Base-by-base conservation (phyloP, 108 stramenopile genomes). In the Nitzschia putrida region DNA sequence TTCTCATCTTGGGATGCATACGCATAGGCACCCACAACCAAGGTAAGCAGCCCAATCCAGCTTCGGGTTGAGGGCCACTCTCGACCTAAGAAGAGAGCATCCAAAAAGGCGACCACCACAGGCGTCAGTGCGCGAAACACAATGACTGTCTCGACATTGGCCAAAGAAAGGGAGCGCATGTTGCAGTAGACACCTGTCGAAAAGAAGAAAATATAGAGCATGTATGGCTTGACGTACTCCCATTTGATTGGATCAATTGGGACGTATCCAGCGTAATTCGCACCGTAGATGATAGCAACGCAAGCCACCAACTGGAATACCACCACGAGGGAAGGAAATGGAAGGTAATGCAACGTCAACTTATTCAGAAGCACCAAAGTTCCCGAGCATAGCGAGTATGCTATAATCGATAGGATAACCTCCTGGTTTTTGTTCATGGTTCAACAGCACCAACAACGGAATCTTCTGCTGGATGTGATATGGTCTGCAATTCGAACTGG, bases 71-170 rank as follows among this genome's bases (percentile, higher is more conserved):
- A 84, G 3, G 97, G 97, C 81, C 85, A 88, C 61, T 94, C 92
- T 24, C 89, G 61, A 14, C 94, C 97, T 38, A 97, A 55, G 69
- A 91, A 92, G 22, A 85, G n/a, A 16, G 79, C 89, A 70, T 95
- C 95, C 57, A 89, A 57, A 49, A 96, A 64, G 39, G 87, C 83
- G 20, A 97, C 94, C 16, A 93, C 25, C 7, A 91, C 70, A 0
- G 97, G 97, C 39, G 93, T 70, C 54, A 90, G 57, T 3, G 97
- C 90, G 8, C 95, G 82, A 64, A 96, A 94, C 13, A 95, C 92
- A 68, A 97, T 95, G 51, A 97, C 86, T 0, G 97, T 97, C 61
- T 97, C 97, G 11, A 97, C 97, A 64, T 95, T 96, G 23, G 91
- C 85, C 20, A 77, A 38, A 14, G 65, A 71, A 22, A 97, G 73